phyloP scores from a whole-genome alignment of 495 filamentous ascomycete genomes.

The Mycothermus thermophilus region DNA sequence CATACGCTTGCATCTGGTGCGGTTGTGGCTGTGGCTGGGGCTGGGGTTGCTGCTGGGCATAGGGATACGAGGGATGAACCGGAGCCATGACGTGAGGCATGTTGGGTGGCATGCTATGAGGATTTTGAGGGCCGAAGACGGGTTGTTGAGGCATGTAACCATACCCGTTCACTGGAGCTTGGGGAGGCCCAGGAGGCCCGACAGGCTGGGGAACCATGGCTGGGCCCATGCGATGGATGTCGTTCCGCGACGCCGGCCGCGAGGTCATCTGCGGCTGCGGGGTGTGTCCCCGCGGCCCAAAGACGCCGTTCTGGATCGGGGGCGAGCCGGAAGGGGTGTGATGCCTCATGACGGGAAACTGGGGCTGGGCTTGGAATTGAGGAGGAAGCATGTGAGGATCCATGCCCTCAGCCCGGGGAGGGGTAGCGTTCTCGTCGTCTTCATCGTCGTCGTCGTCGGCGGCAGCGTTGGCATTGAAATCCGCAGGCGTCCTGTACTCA shows the following conservation, averaged over 20 bases:
- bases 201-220: conserved; percentile 55
- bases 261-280: conserved; percentile 66
- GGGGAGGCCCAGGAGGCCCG: conserved; percentile 41
- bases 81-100: conserved; percentile 35
- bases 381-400: conserved; percentile 51
- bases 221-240: conserved; percentile 56
- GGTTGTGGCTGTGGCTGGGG: conserved; percentile 20
- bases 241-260: conserved; percentile 70
- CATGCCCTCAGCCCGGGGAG: conserved; percentile 42
- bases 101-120: conserved; percentile 31
- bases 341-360: conserved; percentile 64
- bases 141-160: conserved; percentile 75
- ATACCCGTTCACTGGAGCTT: conserved; percentile 58
- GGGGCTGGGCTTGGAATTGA: conserved; percentile 60
- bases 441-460: conserved; percentile 76
- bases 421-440: conserved; percentile 70
- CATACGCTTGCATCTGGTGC: conserved; percentile 43
- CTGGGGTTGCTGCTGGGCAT: conserved; percentile 16
- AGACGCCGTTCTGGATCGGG: conserved; percentile 71
- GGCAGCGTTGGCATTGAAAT: conserved; percentile 76
- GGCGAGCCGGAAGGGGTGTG: conserved; percentile 77
- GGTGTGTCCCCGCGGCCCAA: conserved; percentile 59
- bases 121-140: conserved; percentile 65
- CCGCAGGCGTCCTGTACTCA: conserved; percentile 89
- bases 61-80: conserved; percentile 28